Base-by-base conservation (phyloP, 225 moss, liverwort and hornwort species). In the Sphagnum contortum region DNA sequence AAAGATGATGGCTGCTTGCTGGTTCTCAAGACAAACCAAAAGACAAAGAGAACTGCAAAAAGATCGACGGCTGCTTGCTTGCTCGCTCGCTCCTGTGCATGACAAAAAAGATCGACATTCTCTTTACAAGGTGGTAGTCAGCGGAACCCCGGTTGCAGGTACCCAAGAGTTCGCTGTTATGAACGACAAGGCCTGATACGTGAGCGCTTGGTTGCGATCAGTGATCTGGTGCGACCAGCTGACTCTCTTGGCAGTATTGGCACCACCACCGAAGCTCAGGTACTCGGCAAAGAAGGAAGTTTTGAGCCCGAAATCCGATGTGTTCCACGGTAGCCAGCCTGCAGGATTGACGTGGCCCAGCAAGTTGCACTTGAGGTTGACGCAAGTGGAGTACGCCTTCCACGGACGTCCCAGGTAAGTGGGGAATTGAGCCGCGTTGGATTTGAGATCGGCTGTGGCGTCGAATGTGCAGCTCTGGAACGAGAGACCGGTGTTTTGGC, bases 341-440 rank as follows among this genome's bases (percentile, higher is more conserved):
- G 60, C 45, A 0, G 83, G 77, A 2, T 83, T 61, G 6, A 89
- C 67, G 12, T 79, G 73, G 1, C 64, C 70, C 63, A 66, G 53
- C 45, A 89, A 45, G 12, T 73, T 65, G 0, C 81, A 81, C 65
- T 71, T 69, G 54, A 87, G 14, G 45, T 75, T 66, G 2, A 92
- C 74, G 8, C 83, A 77, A 8, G 77, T 68, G 0, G 92, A 85
- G 63, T 79, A 89, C 0, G 57, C 8, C 56, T 89, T 87, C 89
- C 89, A 89, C 0, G 87, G 92, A 4, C 92, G 75, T 9, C 87
- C 92, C 50, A 92, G 12, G 46, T 72, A 89, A 1, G 77, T 79
- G 9, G 47, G 8, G 60, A 61, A 82, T 5, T 12, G 45, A 9
- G 73, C 47, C 1, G 56, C 8, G 64, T 64, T 64, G 66, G 69